A percentile compares a stretch with the other conserved stretches of the same genome.
These are phyloP conservation scores for Davidsoniella australis DNA, from an alignment of 2,329 filamentous ascomycete species.

Conservation along the genomic window DNA sequence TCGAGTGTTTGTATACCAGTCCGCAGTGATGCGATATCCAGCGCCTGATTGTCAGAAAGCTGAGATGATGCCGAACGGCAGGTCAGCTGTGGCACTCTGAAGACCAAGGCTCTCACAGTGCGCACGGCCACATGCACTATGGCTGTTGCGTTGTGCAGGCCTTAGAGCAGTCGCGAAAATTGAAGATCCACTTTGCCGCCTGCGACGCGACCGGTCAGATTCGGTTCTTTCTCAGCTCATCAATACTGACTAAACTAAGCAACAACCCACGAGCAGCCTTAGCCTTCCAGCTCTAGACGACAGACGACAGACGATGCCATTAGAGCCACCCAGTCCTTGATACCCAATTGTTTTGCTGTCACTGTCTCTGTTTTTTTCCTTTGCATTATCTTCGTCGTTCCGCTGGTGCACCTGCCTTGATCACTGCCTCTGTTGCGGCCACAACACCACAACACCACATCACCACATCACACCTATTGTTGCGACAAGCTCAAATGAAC, in stretches of 20 bases:
- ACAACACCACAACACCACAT: neutral
- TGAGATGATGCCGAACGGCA: too few species aligned
- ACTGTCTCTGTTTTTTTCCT: neutral
- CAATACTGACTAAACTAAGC: neutral
- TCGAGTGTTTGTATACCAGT: too few species aligned
- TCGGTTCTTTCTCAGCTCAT: slow-evolving; percentile 3
- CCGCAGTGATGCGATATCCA: too few species aligned
- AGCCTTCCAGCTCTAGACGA: neutral
- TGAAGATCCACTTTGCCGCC: slow-evolving; percentile 9
- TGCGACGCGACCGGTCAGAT: slow-evolving; percentile 11
- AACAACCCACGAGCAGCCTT: neutral
- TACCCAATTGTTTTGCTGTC: slow-evolving; percentile 1
- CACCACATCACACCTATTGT: too few species aligned
- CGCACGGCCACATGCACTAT: too few species aligned
- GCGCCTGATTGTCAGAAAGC: too few species aligned
- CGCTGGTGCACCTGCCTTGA: neutral
- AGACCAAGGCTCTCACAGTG: too few species aligned
- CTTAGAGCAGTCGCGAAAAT: slow-evolving; percentile 10
- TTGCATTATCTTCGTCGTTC: neutral
- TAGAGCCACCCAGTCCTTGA: neutral
- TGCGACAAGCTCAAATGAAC: slow-evolving; percentile 28
- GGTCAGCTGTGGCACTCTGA: too few species aligned
- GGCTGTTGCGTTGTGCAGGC: too few species aligned
- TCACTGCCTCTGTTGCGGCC: neutral
- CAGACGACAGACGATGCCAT: neutral